Conservation (phyloP, 1,139 yeast genomes). For the Debaryomyces fabryi region DNA sequence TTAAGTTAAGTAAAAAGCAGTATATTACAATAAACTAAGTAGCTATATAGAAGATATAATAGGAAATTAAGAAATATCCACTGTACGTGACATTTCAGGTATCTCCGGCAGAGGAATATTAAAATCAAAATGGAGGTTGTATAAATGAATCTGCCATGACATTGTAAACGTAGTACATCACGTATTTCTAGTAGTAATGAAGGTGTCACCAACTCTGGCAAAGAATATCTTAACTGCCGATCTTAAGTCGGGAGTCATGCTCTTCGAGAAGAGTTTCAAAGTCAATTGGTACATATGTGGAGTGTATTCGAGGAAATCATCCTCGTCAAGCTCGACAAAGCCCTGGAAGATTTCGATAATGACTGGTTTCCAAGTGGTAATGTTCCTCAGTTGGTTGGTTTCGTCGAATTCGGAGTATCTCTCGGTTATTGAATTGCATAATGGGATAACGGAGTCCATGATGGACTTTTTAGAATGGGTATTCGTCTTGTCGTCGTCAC, state of each 20-base stretch:
- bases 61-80: not conserved
- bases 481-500: constrained; percentile 60
- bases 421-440: constrained; percentile 69
- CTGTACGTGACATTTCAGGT: not conserved
- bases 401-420: constrained; percentile 77
- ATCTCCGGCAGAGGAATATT: not conserved
- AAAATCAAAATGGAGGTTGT: not conserved
- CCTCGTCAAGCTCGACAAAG: constrained; percentile 72
- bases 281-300: constrained; percentile 71
- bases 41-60: not conserved
- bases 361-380: constrained; percentile 89
- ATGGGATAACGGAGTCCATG: constrained; percentile 60
- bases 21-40: constrained; percentile 1
- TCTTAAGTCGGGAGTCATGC: constrained; percentile 70
- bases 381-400: constrained; percentile 74
- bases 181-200: constrained; percentile 16
- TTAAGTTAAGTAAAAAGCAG: constrained; percentile 5
- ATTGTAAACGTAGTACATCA: not conserved
- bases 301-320: constrained; percentile 66
- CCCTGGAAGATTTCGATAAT: constrained; percentile 86
- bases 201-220: constrained; percentile 70
- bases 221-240: constrained; percentile 67
- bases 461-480: constrained; percentile 42
- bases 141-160: not conserved
- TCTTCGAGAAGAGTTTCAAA: constrained; percentile 66